Evolutionary conservation across 352 stramenopile species (phyloP).

Genomic region (Blastocystis sp.): DNA sequence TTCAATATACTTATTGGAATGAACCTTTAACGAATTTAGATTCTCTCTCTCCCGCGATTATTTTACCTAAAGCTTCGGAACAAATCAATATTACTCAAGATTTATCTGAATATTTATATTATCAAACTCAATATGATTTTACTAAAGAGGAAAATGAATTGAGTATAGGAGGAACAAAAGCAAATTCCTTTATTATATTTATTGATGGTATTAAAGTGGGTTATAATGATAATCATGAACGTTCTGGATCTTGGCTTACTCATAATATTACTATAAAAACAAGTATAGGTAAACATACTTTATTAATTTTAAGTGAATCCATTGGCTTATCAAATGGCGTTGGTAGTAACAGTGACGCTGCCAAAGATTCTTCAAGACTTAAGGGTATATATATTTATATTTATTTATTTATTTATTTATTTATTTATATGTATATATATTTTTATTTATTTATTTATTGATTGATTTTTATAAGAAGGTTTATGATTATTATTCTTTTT

Average conservation of each 20-base stretch:
- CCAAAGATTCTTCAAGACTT: background rate
- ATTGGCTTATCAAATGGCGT: slow-evolving; percentile 5
- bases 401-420: too few relatives aligned
- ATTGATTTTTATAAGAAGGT: too few relatives aligned
- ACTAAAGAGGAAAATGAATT: slow-evolving; percentile 8
- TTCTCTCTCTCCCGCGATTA: background rate
- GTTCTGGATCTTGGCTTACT: background rate
- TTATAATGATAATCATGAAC: slow-evolving; percentile 4
- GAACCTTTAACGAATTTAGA: background rate
- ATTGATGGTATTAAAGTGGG: background rate
- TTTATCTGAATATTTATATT: slow-evolving; percentile 14
- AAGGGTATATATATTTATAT: too few relatives aligned
- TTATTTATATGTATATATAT: too few relatives aligned
- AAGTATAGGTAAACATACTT: background rate
- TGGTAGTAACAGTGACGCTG: background rate
- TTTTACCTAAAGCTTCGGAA: slow-evolving; percentile 5
- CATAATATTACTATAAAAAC: slow-evolving; percentile 7
- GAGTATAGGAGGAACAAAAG: slow-evolving; percentile 7
- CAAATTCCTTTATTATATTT: slow-evolving; percentile 3
- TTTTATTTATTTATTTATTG: too few relatives aligned
- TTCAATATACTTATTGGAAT: slow-evolving; percentile 11
- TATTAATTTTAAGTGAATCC: slow-evolving; percentile 7
- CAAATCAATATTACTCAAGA: slow-evolving; percentile 14
- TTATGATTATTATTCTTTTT: too few relatives aligned
- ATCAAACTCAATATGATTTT: slow-evolving; percentile 1